Evolutionary conservation across 495 filamentous ascomycete species (phyloP), one percentile per base, ranked within the genome.

Genomic region (Lepraria neglecta): DNA sequence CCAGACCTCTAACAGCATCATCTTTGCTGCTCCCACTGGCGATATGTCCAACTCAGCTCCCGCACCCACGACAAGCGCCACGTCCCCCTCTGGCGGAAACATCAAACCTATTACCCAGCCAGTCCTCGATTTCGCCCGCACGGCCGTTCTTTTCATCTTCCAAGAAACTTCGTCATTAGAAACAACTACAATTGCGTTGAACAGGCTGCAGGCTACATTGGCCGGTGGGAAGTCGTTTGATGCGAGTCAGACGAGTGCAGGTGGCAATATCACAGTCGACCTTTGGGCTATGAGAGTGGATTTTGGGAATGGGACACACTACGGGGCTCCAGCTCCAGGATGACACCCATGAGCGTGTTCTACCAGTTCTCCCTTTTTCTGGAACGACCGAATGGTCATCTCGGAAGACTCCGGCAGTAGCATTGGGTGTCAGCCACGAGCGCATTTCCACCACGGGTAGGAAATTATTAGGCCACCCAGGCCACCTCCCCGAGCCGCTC

Each of bases 121-220:
- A 19, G 69, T 76, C 10, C 72, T 79, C 42, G 73, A 79, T 31
- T 82, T 82, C 63, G 77, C 78, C 1, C 71, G 73, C 53, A 68
- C 75, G 28, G 74, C 77, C 10, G 75, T 82, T 12, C 69, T 82
- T 21, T 80, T 78, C 63, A 76, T 82, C 59, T 69, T 81, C 43
- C 71, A 80, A 65, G 72, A 78, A 57, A 79, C 78, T 0, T 74
- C 74, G 2, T 70, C 70, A 0, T 61, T 82, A 0, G 65, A 70
- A 3, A 71, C 73, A 11, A 73, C 72, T 19, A 65, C 67, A 50
- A 62, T 64, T 56, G 73, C 69, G 43, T 74, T 73, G 59, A 66
- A 70, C 60, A 69, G 68, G 58, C 74, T 74, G 63, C 64, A 74
- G 47, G 58, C 48, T 46, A 75, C 80, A 48, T 62, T 81, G 43